phyloP scores from a whole-genome alignment of 2,329 filamentous ascomycete genomes.

The Penicillium sp. region DNA sequence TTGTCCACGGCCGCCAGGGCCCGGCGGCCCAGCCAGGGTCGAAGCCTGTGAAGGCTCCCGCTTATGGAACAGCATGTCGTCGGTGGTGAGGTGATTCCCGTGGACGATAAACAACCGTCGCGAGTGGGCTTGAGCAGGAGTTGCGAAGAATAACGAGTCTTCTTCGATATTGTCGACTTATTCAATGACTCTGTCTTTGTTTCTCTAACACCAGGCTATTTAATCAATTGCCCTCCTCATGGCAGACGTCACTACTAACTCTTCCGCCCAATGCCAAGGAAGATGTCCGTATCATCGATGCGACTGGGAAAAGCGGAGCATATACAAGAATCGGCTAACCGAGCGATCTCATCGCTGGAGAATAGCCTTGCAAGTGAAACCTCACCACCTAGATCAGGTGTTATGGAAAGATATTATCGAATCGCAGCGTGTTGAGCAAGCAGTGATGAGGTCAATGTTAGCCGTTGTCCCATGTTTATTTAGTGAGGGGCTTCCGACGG shows the following conservation, averaged over 20 bases:
- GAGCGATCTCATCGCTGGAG: not conserved
- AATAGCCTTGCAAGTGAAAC: not conserved
- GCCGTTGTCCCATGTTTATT: constrained; percentile 1
- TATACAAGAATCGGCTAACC: not conserved
- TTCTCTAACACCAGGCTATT: not conserved
- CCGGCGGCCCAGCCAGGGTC: constrained; percentile 7
- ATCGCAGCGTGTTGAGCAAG: not conserved
- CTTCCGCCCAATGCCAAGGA: not conserved
- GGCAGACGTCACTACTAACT: constrained; percentile 18
- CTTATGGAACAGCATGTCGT: constrained; percentile 14
- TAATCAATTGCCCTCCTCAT: not conserved
- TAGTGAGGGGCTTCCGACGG: not conserved
- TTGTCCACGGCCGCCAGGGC: constrained; percentile 16
- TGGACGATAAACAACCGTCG: not conserved
- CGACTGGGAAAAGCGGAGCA: not conserved
- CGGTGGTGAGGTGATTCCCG: not conserved
- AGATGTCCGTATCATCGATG: constrained; percentile 18
- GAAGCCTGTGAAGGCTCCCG: constrained; percentile 13
- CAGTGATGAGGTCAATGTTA: constrained; percentile 16
- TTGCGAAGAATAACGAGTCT: not conserved
- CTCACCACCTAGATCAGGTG: too few relatives aligned
- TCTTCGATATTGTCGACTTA: not conserved
- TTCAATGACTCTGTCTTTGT: not conserved
- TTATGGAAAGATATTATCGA: not conserved
- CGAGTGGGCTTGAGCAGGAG: not conserved